Base-by-base conservation (phyloP, 1,284 basidiomycete species). In the Microbotryomycetes sp. region DNA sequence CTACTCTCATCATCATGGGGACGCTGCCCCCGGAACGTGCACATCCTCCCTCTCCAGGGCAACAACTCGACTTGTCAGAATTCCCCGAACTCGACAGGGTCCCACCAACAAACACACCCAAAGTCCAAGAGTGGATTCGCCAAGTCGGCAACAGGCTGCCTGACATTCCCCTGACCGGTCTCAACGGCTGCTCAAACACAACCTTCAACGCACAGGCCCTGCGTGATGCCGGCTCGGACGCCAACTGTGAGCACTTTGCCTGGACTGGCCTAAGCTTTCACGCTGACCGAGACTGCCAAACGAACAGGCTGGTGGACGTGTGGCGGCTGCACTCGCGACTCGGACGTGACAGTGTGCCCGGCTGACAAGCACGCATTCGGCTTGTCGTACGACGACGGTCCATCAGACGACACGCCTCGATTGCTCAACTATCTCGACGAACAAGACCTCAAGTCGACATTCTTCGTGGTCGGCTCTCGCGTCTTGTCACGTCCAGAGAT, bases 391-490 rank as follows among this genome's bases (percentile, higher is more conserved):
- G 75, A 75, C 57, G 73, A 72, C 60, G 73, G 72, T 28, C 92
- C 91, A 56, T 83, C 82, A 55, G 82, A 81, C 29, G 90, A 87
- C 75, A 91, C 89, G 1, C 82, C 88, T 24, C 80, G 81, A 63
- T 76, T 90, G 16, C 81, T 91, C 45, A 75, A 83, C 52, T 91
- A 81, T 73, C 78, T 96, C 53, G 74, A 79, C 53, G 74, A 83
- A 67, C 80, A 87, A 73, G 76, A 84, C 56, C 72, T 93, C 67
- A 80, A 76, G n/a, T 83, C 90, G 4, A 94, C 91, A 3, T 94
- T 96, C 81, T 96, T 93, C 77, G 84, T 90, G 52, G 85, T 94
- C 21, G 91, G 91, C 58, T 92, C 89, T 31, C 88, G 91, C 68
- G 86, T 87, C 65, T 81, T 93, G 65, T 87, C 89, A 64, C 81